phyloP scores from a whole-genome alignment of 2,329 filamentous ascomycete species.

The Aspergillus terreus region DNA sequence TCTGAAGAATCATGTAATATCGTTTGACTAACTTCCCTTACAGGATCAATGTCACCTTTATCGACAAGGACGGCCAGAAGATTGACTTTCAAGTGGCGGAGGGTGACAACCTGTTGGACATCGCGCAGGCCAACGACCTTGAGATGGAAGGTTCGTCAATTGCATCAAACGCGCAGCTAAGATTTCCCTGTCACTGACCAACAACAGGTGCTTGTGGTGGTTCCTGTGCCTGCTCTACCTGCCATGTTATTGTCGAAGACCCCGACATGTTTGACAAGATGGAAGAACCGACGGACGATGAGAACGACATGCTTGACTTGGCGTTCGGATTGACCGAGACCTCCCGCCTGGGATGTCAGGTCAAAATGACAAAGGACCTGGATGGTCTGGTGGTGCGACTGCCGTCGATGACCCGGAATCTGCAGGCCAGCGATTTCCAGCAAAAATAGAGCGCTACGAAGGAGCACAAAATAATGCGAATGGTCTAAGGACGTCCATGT shows the following conservation, averaged over 20 bases:
- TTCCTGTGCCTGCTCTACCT: constrained; percentile 88
- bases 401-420: constrained; percentile 89
- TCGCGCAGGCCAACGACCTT: constrained; percentile 88
- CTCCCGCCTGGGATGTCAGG: constrained; percentile 78
- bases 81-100: constrained; percentile 75
- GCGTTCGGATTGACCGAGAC: constrained; percentile 90
- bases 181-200: not conserved
- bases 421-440: constrained; percentile 90
- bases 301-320: constrained; percentile 87
- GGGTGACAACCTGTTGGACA: constrained; percentile 91
- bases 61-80: constrained; percentile 80
- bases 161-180: not conserved
- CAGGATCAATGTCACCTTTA: constrained; percentile 83
- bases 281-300: constrained; percentile 72
- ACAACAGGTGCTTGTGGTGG: constrained; percentile 79
- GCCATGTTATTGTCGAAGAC: constrained; percentile 79
- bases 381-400: constrained; percentile 82
- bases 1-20: not conserved
- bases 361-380: constrained; percentile 84
- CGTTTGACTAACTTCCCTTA: not conserved
- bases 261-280: constrained; percentile 73
- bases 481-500: not conserved
- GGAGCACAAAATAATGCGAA: too few relatives aligned
- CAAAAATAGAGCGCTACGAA: constrained; percentile 27
- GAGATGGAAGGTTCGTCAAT: constrained; percentile 81